These are phyloP conservation scores for Tylopilus sp. DNA, from an alignment of 768 basidiomycete species.

Conservation along the genomic window DNA sequence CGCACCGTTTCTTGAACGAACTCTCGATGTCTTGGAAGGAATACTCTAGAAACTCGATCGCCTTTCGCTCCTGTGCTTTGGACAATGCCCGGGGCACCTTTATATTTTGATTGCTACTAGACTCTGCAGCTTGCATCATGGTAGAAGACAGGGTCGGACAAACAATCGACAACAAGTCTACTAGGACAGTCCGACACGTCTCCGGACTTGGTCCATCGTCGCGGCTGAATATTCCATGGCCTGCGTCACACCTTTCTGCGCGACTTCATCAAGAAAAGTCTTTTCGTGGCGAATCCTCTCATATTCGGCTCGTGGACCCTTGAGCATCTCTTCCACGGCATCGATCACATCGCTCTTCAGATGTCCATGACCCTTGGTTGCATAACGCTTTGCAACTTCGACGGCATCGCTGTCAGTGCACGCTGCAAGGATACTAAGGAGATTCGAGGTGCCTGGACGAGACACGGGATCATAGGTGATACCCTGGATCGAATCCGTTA, in stretches of 20 bases:
- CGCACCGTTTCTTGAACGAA: constrained; percentile 73
- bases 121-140: not conserved
- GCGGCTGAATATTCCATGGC: constrained; percentile 58
- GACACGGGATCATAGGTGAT: constrained; percentile 76
- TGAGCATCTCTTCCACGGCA: constrained; percentile 66
- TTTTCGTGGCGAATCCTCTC: constrained; percentile 57
- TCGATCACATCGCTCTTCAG: constrained; percentile 77
- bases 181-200: constrained; percentile 54
- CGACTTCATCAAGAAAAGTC: constrained; percentile 59
- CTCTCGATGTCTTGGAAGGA: constrained; percentile 63
- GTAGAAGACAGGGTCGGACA: not conserved
- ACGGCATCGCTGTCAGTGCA: constrained; percentile 51
- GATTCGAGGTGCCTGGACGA: constrained; percentile 83
- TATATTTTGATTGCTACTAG: not conserved
- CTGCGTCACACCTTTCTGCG: constrained; percentile 56
- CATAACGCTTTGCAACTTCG: constrained; percentile 49
- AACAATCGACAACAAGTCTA: constrained; percentile 21
- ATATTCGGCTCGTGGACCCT: constrained; percentile 66
- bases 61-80: constrained; percentile 57
- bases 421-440: constrained; percentile 59
- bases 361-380: constrained; percentile 53
- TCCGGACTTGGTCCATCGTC: constrained; percentile 69
- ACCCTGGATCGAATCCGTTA: constrained; percentile 76
- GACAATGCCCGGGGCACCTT: constrained; percentile 36
- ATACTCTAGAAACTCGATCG: constrained; percentile 64